Conservation (phyloP, 2,329 filamentous ascomycete species). For the Claviceps pazoutovae region DNA sequence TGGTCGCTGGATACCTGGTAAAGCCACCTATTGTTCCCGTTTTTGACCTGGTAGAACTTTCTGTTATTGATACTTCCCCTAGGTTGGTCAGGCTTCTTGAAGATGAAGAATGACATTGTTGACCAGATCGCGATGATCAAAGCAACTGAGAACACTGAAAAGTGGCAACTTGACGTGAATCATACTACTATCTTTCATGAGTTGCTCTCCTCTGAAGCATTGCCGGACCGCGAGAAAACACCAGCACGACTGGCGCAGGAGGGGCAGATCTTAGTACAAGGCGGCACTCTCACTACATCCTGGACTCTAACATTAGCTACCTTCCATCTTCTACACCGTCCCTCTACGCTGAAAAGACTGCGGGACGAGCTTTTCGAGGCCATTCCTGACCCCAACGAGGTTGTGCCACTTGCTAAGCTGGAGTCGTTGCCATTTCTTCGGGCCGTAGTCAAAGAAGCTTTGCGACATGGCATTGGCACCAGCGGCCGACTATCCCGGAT, state of each 20-base stretch:
- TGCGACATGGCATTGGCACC: constrained; percentile 34
- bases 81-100: constrained; percentile 24
- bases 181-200: constrained; percentile 24
- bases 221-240: constrained; percentile 21
- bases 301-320: constrained; percentile 21
- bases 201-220: constrained; percentile 16
- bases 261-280: constrained; percentile 23
- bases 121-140: constrained; percentile 22
- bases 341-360: constrained; percentile 16
- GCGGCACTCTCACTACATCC: constrained; percentile 27
- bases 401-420: constrained; percentile 15
- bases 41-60: background rate
- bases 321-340: constrained; percentile 22
- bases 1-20: constrained; percentile 19
- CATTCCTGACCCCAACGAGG: constrained; percentile 17
- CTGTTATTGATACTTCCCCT: constrained; percentile 10
- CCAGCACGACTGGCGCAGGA: constrained; percentile 23
- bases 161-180: constrained; percentile 19
- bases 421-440: constrained; percentile 29
- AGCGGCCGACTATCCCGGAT: constrained; percentile 34
- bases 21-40: constrained; percentile 5
- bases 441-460: constrained; percentile 36
- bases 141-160: constrained; percentile 18
- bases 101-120: constrained; percentile 24
- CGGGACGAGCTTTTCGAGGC: constrained; percentile 23